These are phyloP conservation scores for Gossypium arboreum DNA, from an alignment of 345 rosid genomes.

Conservation along the genomic window DNA sequence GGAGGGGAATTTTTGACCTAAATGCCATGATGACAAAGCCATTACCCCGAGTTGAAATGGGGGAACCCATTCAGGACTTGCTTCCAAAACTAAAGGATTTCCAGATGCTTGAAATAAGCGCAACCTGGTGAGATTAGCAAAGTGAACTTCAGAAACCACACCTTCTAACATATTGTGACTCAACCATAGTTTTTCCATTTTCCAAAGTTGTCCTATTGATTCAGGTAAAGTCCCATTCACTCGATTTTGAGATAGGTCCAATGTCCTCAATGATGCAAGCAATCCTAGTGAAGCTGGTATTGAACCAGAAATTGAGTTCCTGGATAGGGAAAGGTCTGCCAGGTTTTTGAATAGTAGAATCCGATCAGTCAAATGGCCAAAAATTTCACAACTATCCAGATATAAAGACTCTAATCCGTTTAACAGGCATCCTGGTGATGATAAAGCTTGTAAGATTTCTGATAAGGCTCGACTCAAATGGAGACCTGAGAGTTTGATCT, in stretches of 20 bases:
- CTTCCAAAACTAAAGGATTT: background rate
- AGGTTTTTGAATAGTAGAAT: slow-evolving; percentile 11
- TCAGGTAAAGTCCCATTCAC: slow-evolving; percentile 21
- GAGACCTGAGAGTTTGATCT: background rate
- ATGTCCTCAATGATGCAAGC: slow-evolving; percentile 3
- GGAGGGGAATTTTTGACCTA: slow-evolving; percentile 25
- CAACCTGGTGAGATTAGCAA: slow-evolving; percentile 24
- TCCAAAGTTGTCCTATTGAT: slow-evolving; percentile 10
- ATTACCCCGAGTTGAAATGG: slow-evolving; percentile 7
- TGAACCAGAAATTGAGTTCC: slow-evolving; percentile 22
- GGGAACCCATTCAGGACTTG: slow-evolving; percentile 17
- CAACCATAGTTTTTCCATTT: slow-evolving; percentile 2
- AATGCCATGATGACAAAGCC: slow-evolving; percentile 16
- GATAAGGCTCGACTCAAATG: background rate
- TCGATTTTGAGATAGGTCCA: slow-evolving; percentile 15
- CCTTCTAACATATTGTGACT: slow-evolving; percentile 20
- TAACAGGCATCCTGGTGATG: slow-evolving; percentile 3
- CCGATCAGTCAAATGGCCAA: slow-evolving; percentile 19
- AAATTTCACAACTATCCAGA: background rate
- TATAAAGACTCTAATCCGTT: background rate
- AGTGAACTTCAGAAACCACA: slow-evolving; percentile 21
- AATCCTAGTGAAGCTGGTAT: slow-evolving; percentile 16
- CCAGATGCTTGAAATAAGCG: background rate
- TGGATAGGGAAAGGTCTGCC: background rate
- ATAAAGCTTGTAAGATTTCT: background rate